These are phyloP conservation scores for Dentipellis fragilis DNA, from an alignment of 768 basidiomycete species.

Conservation along the genomic window DNA sequence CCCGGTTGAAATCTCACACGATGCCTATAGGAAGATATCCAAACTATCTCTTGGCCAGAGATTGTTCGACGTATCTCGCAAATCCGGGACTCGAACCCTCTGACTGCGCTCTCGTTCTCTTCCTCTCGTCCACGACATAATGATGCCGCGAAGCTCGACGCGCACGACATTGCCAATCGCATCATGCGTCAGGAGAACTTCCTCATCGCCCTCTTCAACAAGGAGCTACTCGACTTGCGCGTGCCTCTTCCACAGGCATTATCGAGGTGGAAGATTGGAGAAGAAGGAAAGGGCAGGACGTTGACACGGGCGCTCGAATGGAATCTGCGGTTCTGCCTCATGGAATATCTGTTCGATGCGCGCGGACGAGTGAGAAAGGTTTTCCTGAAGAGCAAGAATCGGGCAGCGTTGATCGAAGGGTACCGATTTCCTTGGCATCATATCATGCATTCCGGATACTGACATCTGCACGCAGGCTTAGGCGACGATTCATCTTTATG, in stretches of 20 bases:
- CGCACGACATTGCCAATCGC: conserved; percentile 95
- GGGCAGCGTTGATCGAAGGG: conserved; percentile 74
- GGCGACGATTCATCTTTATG: conserved; percentile 90
- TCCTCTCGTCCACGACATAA: conserved; percentile 44
- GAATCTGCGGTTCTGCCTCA: conserved; percentile 92
- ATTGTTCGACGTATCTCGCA: conserved; percentile 83
- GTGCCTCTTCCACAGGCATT: conserved; percentile 63
- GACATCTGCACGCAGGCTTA: conserved; percentile 39
- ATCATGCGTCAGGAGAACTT: conserved; percentile 99
- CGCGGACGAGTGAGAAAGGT: conserved; percentile 84
- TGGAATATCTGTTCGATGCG: conserved; percentile 91
- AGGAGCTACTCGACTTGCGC: conserved; percentile 83
- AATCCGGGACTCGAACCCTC: conserved; percentile 88
- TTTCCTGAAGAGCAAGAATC: conserved; percentile 81
- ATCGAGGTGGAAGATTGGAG: conserved; percentile 24
- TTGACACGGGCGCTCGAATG: conserved; percentile 90
- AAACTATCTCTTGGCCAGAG: conserved; percentile 95
- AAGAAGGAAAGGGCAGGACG: conserved; percentile 62
- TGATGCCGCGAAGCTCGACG: conserved; percentile 82
- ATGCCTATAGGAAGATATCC: conserved; percentile 74
- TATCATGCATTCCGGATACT: neutral
- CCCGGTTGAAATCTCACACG: conserved; percentile 6
- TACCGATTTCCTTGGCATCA: conserved; percentile 19
- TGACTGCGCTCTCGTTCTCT: conserved; percentile 75
- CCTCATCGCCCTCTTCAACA: conserved; percentile 95